Evolutionary conservation across 805 yeast genomes (phyloP), one percentile per base, ranked within the genome.

Genomic region (Schizosaccharomyces octosporus): DNA sequence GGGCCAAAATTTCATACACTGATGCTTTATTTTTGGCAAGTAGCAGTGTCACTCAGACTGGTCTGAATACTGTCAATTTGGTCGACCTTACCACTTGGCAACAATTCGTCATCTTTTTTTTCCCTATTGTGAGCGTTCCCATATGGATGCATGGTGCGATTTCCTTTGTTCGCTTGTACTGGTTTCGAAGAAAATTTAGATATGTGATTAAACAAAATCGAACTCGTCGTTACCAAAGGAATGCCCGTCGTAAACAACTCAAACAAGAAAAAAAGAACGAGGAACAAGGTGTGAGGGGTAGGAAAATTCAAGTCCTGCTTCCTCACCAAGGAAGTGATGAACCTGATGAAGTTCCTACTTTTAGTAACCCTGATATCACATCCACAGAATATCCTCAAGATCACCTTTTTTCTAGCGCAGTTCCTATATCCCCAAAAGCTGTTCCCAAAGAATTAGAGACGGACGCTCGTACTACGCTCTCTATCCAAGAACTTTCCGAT

Each of bases 41-140:
- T 11, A 90, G 95, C 11, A 81, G 93, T 0, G 72, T 83, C 1
- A 87, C 97, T 1, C 96, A 90, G 69, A 95, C 96, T 0, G 99
- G 99, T 0, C 73, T 93, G 62, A 88, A 87, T 69, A 84, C 96
- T 27, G 75, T 86, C 29, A 80, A 87, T 66, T 65, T 83, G 48
- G 87, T 87, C 69, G 71, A 74, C 0, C 65, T 89, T 62, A 72
- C 76, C 0, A 69, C 85, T 57, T 90, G 83, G 72, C 98, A 93
- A 71, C 97, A 90, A 69, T 78, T 88, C 17, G 74, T 78, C 9
- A 71, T 90, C 2, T 87, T 83, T 68, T 65, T 85, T 13, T 63
- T 81, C 2, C 72, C 89, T 36, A 75, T 81, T 64, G 66, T 87
- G 24, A 79, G 94, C 3, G 88, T 95, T 0, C 97, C 97, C 0